Percentiles rank a stretch among this genome's conserved stretches.
These are phyloP conservation scores for Lathyrus tuberosus DNA, from an alignment of 306 rosid species.

Conservation along the genomic window DNA sequence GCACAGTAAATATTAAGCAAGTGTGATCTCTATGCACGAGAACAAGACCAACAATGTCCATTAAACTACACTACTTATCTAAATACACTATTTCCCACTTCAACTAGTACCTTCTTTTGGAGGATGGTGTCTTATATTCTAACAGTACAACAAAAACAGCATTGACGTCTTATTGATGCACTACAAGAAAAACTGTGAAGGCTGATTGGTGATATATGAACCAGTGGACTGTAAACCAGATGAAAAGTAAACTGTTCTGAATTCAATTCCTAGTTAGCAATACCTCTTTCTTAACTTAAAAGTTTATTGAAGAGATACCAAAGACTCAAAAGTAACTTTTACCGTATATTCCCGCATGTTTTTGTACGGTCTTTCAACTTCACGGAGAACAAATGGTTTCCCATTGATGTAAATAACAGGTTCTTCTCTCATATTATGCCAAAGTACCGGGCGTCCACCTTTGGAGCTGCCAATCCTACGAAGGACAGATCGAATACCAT, in stretches of 20 bases:
- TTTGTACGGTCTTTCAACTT: constrained; percentile 91
- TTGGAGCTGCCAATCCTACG: constrained; percentile 69
- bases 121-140: background rate
- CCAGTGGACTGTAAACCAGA: constrained; percentile 21
- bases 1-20: constrained; percentile 4
- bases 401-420: constrained; percentile 94
- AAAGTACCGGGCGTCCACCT: constrained; percentile 70
- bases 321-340: constrained; percentile 26
- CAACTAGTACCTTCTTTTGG: background rate
- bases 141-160: background rate
- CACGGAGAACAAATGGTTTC: constrained; percentile 94
- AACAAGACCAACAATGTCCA: background rate
- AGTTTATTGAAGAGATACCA: constrained; percentile 21
- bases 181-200: constrained; percentile 2
- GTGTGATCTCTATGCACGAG: constrained; percentile 1
- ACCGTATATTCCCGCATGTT: constrained; percentile 94
- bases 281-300: constrained; percentile 28
- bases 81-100: constrained; percentile 10
- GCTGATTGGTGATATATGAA: background rate
- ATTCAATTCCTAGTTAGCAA: constrained; percentile 21
- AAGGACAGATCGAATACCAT: constrained; percentile 83
- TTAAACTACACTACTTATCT: background rate
- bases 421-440: constrained; percentile 98
- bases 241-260: constrained; percentile 12
- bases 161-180: constrained; percentile 11